These are phyloP conservation scores for Porogramme epimiltina DNA, from an alignment of 1,284 basidiomycete genomes.

Conservation along the genomic window DNA sequence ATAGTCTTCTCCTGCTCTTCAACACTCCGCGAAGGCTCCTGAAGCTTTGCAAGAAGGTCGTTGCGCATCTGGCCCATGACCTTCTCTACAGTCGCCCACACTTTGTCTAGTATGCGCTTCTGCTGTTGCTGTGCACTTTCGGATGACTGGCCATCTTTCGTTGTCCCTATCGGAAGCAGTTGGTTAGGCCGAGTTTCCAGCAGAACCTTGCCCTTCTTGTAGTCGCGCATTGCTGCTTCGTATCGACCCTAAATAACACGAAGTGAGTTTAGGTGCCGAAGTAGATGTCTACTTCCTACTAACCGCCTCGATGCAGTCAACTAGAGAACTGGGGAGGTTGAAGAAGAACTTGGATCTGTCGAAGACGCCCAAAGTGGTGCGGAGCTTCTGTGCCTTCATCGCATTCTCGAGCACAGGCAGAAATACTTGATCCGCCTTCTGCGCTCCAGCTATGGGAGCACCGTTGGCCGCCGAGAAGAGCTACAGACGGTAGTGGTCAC, in stretches of 20 bases:
- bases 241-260: slow-evolving; percentile 74
- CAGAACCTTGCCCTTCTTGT: slow-evolving; percentile 95
- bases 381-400: slow-evolving; percentile 91
- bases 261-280: background rate
- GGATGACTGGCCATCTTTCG: slow-evolving; percentile 55
- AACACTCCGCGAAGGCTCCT: slow-evolving; percentile 76
- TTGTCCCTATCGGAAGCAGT: slow-evolving; percentile 64
- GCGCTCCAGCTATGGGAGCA: slow-evolving; percentile 63
- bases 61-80: slow-evolving; percentile 92
- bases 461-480: background rate
- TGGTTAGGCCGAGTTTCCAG: slow-evolving; percentile 87
- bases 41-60: slow-evolving; percentile 76
- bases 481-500: slow-evolving; percentile 19
- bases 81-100: slow-evolving; percentile 94
- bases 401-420: slow-evolving; percentile 96
- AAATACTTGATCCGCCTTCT: slow-evolving; percentile 95
- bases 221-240: slow-evolving; percentile 92
- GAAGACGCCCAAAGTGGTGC: slow-evolving; percentile 93
- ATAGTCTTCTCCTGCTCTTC: slow-evolving; percentile 98
- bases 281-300: slow-evolving; percentile 32
- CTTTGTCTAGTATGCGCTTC: slow-evolving; percentile 91
- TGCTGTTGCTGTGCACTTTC: slow-evolving; percentile 74
- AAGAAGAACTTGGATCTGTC: slow-evolving; percentile 99
- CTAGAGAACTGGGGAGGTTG: slow-evolving; percentile 92
- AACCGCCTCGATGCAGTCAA: slow-evolving; percentile 88